Evolutionary conservation across 345 rosid genomes (phyloP), one percentile per base, ranked within the genome.

Genomic region (Salix koriyanagi): DNA sequence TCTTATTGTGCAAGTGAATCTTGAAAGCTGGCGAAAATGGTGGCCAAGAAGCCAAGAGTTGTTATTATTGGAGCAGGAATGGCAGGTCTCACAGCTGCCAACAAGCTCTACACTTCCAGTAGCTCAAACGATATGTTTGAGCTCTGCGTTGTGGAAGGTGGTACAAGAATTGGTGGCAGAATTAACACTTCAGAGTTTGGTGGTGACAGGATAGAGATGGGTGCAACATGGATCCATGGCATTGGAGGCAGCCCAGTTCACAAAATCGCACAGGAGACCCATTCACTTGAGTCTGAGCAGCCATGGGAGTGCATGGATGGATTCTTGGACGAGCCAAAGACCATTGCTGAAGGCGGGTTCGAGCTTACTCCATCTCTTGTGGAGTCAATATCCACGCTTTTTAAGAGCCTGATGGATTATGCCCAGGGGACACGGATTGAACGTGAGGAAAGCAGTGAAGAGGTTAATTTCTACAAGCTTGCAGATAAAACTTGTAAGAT

Each of bases 231-330:
- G 97, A 96, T 96, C 87, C 99, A 96, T 77, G 99, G 99, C 13
- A 93, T 96, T 77, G 97, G 89, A 15, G 98, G 99, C 66, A 96
- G 98, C 81, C 97, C 97, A 13, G 69, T 96, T 75, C 84, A 93
- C 80, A 78, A 74, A 79, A 93, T 96, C 80, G 94, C 98, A 19
- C 78, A 80, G 70, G 85, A 91, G 75, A 91, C 87, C 74, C 82
- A 86, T 11, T 88, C 97, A 18, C 79, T 96, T 0, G 83, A 85
- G 41, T 92, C 99, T 68, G 88, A 90, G 41, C 85, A 83, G 87
- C 98, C 98, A 12, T 93, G 99, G 99, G 99, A 96, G 84, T 90
- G 97, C 79, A 96, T 91, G 99, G 93, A 91, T 79, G 92, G 92
- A 42, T 79, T 81, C 81, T 69, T 89, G 50, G 90, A 87, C 50